Percentiles rank a stretch among this genome's conserved stretches.
Evolutionary conservation across 2,329 filamentous ascomycete species (phyloP).

Genomic region (Apiospora aurea): DNA sequence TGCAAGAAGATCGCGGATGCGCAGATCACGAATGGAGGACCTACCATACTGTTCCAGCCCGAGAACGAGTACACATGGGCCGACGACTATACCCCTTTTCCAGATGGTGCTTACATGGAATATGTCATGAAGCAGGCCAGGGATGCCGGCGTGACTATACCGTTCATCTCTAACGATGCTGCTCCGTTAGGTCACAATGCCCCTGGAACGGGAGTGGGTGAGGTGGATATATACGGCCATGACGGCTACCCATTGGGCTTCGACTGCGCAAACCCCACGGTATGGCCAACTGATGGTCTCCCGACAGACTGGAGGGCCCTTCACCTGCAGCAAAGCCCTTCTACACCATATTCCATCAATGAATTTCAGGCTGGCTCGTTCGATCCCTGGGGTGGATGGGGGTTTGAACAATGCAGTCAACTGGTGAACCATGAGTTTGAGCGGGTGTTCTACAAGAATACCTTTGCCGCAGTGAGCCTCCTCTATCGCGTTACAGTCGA

Average conservation of each 20-base stretch:
- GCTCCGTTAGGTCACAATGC: slow-evolving; percentile 66
- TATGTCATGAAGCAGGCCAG: slow-evolving; percentile 74
- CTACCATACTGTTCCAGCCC: slow-evolving; percentile 79
- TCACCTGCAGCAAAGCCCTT: slow-evolving; percentile 68
- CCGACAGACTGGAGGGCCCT: slow-evolving; percentile 61
- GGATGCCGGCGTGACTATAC: slow-evolving; percentile 74
- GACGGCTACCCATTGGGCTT: slow-evolving; percentile 54
- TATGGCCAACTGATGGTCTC: slow-evolving; percentile 64
- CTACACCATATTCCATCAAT: slow-evolving; percentile 60
- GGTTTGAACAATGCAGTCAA: slow-evolving; percentile 70
- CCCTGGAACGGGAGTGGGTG: slow-evolving; percentile 63
- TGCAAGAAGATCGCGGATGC: slow-evolving; percentile 72
- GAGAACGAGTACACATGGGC: slow-evolving; percentile 79
- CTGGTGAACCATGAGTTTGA: slow-evolving; percentile 78
- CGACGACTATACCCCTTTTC: slow-evolving; percentile 59
- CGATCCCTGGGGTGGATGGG: slow-evolving; percentile 75
- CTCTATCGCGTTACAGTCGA: neutral
- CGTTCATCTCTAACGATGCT: slow-evolving; percentile 79
- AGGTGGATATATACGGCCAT: slow-evolving; percentile 46
- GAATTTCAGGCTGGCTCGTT: slow-evolving; percentile 75
- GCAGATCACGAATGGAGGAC: slow-evolving; percentile 84
- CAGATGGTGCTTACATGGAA: slow-evolving; percentile 72
- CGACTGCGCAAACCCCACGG: slow-evolving; percentile 53
- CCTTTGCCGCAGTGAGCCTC: slow-evolving; percentile 58
- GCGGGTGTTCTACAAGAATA: slow-evolving; percentile 81